Percentiles rank a stretch among this genome's conserved stretches.
These are phyloP conservation scores for Scleromitrula shiraiana DNA, from an alignment of 2,329 filamentous ascomycete species.

Conservation along the genomic window DNA sequence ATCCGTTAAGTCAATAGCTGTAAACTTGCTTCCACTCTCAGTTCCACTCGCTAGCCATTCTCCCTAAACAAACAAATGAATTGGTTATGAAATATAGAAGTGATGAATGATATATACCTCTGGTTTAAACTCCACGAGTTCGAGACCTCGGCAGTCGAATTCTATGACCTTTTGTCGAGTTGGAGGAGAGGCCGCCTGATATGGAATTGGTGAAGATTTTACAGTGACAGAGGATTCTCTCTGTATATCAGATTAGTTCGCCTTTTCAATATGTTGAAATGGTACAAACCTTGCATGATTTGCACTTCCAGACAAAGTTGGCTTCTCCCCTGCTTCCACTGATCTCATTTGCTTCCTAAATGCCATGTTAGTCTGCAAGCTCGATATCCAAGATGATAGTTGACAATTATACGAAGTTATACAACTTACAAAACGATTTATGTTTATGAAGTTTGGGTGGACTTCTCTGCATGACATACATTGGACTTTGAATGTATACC, in stretches of 20 bases:
- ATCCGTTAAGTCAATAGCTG: slow-evolving; percentile 71
- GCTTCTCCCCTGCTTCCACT: slow-evolving; percentile 91
- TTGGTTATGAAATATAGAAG: not conserved
- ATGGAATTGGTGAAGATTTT: slow-evolving; percentile 62
- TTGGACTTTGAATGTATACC: slow-evolving; percentile 96
- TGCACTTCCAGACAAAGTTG: slow-evolving; percentile 99
- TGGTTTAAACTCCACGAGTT: slow-evolving; percentile 83
- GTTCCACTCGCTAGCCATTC: slow-evolving; percentile 80
- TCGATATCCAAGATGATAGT: not conserved
- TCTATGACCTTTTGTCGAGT: slow-evolving; percentile 75
- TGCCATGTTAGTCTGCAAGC: not conserved
- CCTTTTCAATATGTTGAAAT: not conserved
- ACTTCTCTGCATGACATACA: slow-evolving; percentile 95
- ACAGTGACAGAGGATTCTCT: slow-evolving; percentile 82
- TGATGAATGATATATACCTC: slow-evolving; percentile 50
- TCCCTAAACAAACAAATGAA: slow-evolving; percentile 46
- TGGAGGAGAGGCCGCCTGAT: slow-evolving; percentile 62
- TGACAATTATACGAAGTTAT: too few species aligned
- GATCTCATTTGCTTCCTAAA: slow-evolving; percentile 78
- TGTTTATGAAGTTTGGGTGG: slow-evolving; percentile 76
- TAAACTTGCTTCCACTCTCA: slow-evolving; percentile 77
- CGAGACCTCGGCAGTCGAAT: slow-evolving; percentile 88
- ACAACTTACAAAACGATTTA: slow-evolving; percentile 69
- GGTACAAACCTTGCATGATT: slow-evolving; percentile 80
- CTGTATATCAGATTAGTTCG: slow-evolving; percentile 34